Percentiles rank a stretch among this genome's conserved stretches.
These are phyloP conservation scores for Neurospora crassa DNA, from an alignment of 2,329 filamentous ascomycete genomes.

Conservation along the genomic window DNA sequence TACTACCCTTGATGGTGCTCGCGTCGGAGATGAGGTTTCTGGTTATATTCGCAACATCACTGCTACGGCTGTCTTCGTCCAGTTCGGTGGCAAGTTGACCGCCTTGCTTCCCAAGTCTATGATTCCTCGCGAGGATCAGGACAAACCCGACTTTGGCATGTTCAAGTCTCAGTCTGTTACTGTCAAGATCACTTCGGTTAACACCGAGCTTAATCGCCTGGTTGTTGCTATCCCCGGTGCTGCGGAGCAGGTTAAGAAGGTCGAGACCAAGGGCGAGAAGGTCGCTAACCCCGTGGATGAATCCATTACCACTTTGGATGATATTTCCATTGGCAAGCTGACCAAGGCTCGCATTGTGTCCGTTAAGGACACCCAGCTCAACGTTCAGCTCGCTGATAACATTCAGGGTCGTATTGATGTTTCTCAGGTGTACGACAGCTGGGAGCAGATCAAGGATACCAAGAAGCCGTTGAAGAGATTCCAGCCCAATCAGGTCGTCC, in stretches of 20 bases:
- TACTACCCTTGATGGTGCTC: conserved; percentile 60
- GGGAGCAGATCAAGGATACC: conserved; percentile 75
- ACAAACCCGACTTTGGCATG: conserved; percentile 67
- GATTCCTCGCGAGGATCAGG: conserved; percentile 59
- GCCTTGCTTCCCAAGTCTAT: conserved; percentile 74
- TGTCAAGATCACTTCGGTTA: conserved; percentile 62
- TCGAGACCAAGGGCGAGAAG: conserved; percentile 27
- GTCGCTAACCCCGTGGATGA: conserved; percentile 50
- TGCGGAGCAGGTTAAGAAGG: conserved; percentile 31
- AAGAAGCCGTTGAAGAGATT: conserved; percentile 74
- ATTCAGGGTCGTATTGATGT: conserved; percentile 89
- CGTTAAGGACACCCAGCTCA: conserved; percentile 84
- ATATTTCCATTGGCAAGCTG: conserved; percentile 63
- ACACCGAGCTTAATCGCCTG: conserved; percentile 61
- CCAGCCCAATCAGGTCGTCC: conserved; percentile 57
- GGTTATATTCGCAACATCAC: conserved; percentile 86
- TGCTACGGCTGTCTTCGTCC: conserved; percentile 72
- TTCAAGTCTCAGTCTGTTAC: conserved; percentile 66
- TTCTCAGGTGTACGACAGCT: conserved; percentile 80
- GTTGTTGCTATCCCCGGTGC: conserved; percentile 41
- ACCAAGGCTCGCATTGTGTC: conserved; percentile 73
- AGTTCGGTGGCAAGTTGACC: conserved; percentile 69
- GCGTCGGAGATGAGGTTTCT: conserved; percentile 56
- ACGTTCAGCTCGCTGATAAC: conserved; percentile 79
- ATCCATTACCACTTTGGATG: conserved; percentile 53